Evolutionary conservation across 2,329 filamentous ascomycete species (phyloP), one percentile per base, ranked within the genome.

Genomic region (Amauroascus verrucosus): DNA sequence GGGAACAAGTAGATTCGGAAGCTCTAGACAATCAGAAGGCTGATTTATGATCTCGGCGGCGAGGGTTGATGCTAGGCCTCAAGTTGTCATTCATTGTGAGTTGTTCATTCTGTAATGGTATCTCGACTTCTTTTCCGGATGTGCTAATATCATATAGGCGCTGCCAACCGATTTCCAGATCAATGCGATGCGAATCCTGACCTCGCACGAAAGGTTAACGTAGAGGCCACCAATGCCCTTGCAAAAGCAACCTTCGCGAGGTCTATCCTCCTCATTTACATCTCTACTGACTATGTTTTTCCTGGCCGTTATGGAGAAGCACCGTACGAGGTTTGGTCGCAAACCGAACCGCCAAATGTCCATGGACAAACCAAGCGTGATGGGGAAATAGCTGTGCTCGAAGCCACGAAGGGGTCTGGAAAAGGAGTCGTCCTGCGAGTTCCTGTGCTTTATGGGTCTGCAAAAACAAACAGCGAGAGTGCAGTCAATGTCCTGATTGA

Each of bases 141-240:
- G 20, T 22, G 26, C 13, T 49, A 28, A 40, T 20, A 22, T 9
- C 1, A 33, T 33, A 9, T 48, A 90, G 86, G 86, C 65, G 90
- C 89, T 38, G 89, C 89, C 44, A 90, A 95, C 68, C 82, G 88
- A 57, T 94, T 85, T 63, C 89, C 90, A 1, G 89, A 95, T 69
- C 85, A 85, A 65, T 91, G 89, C 64, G 85, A 89, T 62, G 78
- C 80, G 59, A 81, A 95, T 66, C 89, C 88, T 2, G 79, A 83
- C 55, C 85, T 81, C 51, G 87, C 88, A 2, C 79, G 78, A 56
- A 77, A 77, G 16, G 75, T 94, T 62, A 95, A 95, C 63, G 81
- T 91, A 11, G 76, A 80, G 2, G 85, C 88, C 1, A 85, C 86
- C 45, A 72, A 75, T 46, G 70, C 72, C 7, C 78, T 95, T 11